These are phyloP conservation scores for Quercus wislizeni DNA, from an alignment of 306 rosid species.

Conservation along the genomic window DNA sequence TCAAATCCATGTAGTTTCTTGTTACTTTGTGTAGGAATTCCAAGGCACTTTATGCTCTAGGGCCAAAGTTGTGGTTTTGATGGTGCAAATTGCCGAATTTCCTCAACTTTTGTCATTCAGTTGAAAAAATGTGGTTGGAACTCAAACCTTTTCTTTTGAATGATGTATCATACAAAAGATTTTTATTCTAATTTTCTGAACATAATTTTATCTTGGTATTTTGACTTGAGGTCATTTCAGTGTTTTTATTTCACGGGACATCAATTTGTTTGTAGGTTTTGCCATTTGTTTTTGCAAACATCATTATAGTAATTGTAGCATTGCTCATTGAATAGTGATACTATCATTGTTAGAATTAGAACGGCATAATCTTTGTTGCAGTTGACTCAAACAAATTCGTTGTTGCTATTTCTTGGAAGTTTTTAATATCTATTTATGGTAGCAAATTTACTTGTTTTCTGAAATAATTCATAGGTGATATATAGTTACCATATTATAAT, in stretches of 20 bases:
- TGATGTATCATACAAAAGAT: too few relatives aligned
- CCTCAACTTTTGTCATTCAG: too few relatives aligned
- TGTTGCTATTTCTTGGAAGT: not conserved
- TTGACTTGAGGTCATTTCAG: not conserved
- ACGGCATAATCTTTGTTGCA: not conserved
- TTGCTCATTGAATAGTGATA: not conserved
- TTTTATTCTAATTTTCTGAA: too few relatives aligned
- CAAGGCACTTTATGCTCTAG: too few relatives aligned
- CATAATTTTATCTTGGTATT: not conserved
- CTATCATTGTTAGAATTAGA: not conserved
- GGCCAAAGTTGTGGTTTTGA: too few relatives aligned
- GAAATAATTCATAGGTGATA: conserved; percentile 4
- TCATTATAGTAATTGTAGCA: not conserved
- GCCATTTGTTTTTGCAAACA: too few relatives aligned
- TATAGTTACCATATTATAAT: not conserved
- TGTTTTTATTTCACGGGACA: not conserved
- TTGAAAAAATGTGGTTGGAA: not conserved
- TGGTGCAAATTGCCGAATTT: too few relatives aligned
- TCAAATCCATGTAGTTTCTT: too few relatives aligned
- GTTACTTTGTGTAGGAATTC: too few relatives aligned
- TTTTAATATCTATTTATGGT: conserved; percentile 1
- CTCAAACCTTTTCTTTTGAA: not conserved
- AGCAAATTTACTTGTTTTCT: conserved; percentile 3
- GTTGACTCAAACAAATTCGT: not conserved
- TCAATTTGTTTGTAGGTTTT: not conserved